Conservation (phyloP, 192 early-diverging fungal genomes). For the Coemansia sp. region DNA sequence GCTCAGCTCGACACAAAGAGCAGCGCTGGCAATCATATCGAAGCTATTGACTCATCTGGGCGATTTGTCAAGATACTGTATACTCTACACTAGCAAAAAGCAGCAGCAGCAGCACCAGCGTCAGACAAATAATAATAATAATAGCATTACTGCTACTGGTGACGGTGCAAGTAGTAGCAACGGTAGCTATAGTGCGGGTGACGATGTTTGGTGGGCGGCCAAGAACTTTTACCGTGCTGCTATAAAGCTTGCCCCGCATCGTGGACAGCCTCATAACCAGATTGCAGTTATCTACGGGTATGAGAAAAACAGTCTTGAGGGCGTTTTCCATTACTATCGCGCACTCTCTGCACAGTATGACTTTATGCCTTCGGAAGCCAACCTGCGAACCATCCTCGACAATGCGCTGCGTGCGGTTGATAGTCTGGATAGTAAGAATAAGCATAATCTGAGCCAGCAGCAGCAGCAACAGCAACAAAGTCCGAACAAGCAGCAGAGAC, state of each 20-base stretch:
- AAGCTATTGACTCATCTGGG: constrained; percentile 41
- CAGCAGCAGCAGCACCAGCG: constrained; percentile 14
- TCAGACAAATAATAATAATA: not conserved
- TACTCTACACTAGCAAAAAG: constrained; percentile 29
- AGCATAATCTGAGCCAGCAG: constrained; percentile 1
- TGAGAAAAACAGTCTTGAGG: constrained; percentile 38
- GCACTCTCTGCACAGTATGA: constrained; percentile 31
- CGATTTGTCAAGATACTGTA: constrained; percentile 47
- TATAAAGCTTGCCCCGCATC: constrained; percentile 43
- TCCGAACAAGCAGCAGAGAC: not conserved
- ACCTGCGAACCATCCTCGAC: constrained; percentile 39
- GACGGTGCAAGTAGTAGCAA: constrained; percentile 3
- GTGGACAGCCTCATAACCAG: constrained; percentile 51
- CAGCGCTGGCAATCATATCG: constrained; percentile 33
- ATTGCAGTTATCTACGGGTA: constrained; percentile 46
- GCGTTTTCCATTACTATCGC: constrained; percentile 42
- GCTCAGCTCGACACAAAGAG: constrained; percentile 28
- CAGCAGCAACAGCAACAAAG: not conserved
- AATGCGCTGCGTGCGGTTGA: constrained; percentile 30
- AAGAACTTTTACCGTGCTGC: constrained; percentile 47
- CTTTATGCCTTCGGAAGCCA: constrained; percentile 34
- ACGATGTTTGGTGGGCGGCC: constrained; percentile 39
- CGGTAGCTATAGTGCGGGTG: not conserved
- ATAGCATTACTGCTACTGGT: not conserved
- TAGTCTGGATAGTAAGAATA: not conserved